These are phyloP conservation scores for Medicago arabica DNA, from an alignment of 306 rosid genomes.

Conservation along the genomic window DNA sequence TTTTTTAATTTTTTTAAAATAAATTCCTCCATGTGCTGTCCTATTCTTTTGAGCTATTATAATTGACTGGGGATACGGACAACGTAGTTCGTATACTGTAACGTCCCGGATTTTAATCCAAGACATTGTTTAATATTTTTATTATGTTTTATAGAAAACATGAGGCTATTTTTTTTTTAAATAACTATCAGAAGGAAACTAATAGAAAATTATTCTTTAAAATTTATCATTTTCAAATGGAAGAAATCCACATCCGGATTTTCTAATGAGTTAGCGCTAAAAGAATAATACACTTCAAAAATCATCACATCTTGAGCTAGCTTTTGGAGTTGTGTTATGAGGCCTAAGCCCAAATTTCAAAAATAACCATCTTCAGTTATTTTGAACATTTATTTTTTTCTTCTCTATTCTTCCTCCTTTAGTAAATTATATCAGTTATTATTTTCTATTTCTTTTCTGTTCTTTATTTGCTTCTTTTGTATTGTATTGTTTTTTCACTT, in stretches of 20 bases:
- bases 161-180: too few relatives aligned
- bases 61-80: background rate
- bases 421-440: background rate
- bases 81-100: background rate
- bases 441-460: background rate
- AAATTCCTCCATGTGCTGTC: background rate
- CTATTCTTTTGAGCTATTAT: constrained; percentile 1
- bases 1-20: background rate
- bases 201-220: too few relatives aligned
- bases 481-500: background rate
- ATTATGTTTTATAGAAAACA: too few relatives aligned
- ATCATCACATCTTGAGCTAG: background rate
- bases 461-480: background rate
- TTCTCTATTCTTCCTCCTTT: background rate
- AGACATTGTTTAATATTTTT: too few relatives aligned
- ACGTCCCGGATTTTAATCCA: too few relatives aligned
- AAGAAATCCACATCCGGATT: too few relatives aligned
- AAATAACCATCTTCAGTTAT: background rate
- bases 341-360: background rate
- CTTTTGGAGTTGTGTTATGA: background rate
- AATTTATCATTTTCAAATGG: too few relatives aligned
- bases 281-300: background rate
- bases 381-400: background rate
- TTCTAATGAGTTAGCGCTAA: too few relatives aligned
- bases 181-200: too few relatives aligned